Base-by-base conservation (phyloP, 2,329 filamentous ascomycete species). In the Colletotrichum lentis region DNA sequence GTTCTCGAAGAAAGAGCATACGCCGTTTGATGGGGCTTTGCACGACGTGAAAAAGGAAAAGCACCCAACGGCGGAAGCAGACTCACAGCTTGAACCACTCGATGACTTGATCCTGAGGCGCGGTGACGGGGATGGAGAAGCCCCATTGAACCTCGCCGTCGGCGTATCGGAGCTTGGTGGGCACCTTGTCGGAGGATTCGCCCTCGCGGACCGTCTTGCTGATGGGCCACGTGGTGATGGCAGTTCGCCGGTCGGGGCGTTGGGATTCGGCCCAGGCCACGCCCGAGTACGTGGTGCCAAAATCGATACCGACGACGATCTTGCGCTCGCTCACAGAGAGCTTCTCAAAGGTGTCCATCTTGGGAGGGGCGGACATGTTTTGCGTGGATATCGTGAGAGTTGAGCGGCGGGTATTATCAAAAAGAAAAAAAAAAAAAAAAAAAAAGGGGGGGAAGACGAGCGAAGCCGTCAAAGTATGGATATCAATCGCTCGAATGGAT, bases 201-300 rank as follows among this genome's bases (percentile, higher is more conserved):
- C 77, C 77, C 65, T 78, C 77, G 6, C 73, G 75, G 22, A 72
- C 74, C 2, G 74, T 73, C 60, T 75, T 77, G 62, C 76, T 79
- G 50, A 79, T 76, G 37, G 83, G 83, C 83, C 83, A 85, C 46
- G 77, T 77, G 1, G 78, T 80, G 69, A 85, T 77, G 54, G 80
- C 76, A 62, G 78, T 76, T 24, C 80, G 78, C 50, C 80, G 75
- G 70, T 83, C 80, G 14, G 80, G 77, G 64, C 80, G 68, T 56
- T 79, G 70, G 1, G 81, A 81, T 67, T 83, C 79, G 49, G 81
- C 81, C 82, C 83, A 87, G 37, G 83, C 83, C n/a, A 86, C 78
- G 37, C 84, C 84, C 16, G 84, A 85, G 73, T 83, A 87, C 5
- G 85, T 87, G 14, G 85, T 87, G 31, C 85, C 85, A 71, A 87